These are phyloP conservation scores for Acrocalymma vagum DNA, from an alignment of 2,329 filamentous ascomycete species.

Conservation along the genomic window DNA sequence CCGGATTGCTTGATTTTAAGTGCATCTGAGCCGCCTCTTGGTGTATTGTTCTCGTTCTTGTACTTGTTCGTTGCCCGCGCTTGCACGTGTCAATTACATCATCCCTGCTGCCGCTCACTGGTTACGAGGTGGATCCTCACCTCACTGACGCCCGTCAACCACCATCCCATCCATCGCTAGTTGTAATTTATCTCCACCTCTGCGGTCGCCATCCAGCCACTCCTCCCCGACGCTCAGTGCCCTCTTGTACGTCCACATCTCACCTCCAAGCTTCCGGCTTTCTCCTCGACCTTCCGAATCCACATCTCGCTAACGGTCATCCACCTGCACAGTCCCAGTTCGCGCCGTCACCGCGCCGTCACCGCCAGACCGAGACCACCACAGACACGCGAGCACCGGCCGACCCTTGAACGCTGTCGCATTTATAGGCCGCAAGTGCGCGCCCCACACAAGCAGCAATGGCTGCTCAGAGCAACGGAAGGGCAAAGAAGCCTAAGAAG, in stretches of 20 bases:
- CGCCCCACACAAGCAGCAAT: conserved; percentile 33
- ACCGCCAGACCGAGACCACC: conserved; percentile 9
- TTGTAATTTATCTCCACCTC: not conserved
- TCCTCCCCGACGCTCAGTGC: not conserved
- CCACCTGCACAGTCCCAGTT: too few relatives aligned
- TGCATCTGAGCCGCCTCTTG: too few relatives aligned
- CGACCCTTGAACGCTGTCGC: conserved; percentile 7
- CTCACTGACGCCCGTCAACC: conserved; percentile 3
- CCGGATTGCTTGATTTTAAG: too few relatives aligned
- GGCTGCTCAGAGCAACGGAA: conserved; percentile 47
- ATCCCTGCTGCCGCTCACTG: conserved; percentile 8
- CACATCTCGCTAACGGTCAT: too few relatives aligned
- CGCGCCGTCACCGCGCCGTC: conserved; percentile 5
- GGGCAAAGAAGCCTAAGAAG: conserved; percentile 46
- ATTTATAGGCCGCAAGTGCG: conserved; percentile 2
- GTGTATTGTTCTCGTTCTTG: too few relatives aligned
- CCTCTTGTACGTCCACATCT: too few relatives aligned
- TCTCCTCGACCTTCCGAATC: too few relatives aligned
- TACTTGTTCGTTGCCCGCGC: not conserved
- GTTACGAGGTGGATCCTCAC: too few relatives aligned
- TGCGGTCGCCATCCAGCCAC: too few relatives aligned
- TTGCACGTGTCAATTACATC: conserved; percentile 19
- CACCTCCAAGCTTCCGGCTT: too few relatives aligned
- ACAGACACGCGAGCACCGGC: conserved; percentile 23
- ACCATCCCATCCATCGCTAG: not conserved